Evolutionary conservation across 208 protist genomes (phyloP).

Genomic region (Borovskyia barvae): DNA sequence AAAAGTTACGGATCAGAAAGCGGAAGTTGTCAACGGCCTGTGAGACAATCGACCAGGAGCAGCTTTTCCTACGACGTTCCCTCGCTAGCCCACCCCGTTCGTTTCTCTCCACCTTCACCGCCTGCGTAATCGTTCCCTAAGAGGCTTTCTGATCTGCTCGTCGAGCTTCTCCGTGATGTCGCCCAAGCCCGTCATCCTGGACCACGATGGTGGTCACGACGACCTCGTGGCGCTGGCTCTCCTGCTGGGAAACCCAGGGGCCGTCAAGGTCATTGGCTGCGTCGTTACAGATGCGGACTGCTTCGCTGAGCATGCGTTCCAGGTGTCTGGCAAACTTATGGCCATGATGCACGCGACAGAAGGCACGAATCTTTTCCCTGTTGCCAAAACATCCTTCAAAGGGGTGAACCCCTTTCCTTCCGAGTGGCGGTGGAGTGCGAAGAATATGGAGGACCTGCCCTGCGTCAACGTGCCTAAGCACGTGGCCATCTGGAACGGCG

Average conservation of each 20-base stretch:
- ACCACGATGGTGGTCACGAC: slow-evolving; percentile 88
- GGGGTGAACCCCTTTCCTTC: slow-evolving; percentile 84
- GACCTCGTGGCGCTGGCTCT: slow-evolving; percentile 81
- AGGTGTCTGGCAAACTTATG: slow-evolving; percentile 79
- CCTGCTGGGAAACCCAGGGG: slow-evolving; percentile 65
- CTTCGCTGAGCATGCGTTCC: slow-evolving; percentile 73
- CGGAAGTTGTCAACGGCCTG: too few species aligned
- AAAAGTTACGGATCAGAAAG: too few species aligned
- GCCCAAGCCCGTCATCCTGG: slow-evolving; percentile 71
- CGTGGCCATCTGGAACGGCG: slow-evolving; percentile 42
- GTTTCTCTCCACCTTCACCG: too few species aligned
- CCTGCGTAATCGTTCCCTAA: too few species aligned
- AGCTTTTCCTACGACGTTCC: too few species aligned
- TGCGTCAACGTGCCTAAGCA: slow-evolving; percentile 70
- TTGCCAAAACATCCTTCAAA: slow-evolving; percentile 65
- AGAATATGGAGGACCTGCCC: slow-evolving; percentile 87
- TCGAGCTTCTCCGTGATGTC: slow-evolving; percentile 10
- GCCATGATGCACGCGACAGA: slow-evolving; percentile 54
- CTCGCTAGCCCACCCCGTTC: too few species aligned
- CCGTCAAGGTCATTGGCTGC: slow-evolving; percentile 77
- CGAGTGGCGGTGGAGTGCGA: slow-evolving; percentile 77
- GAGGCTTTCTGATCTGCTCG: too few species aligned
- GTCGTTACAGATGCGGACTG: slow-evolving; percentile 85
- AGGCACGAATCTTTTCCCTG: slow-evolving; percentile 52
- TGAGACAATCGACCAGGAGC: too few species aligned